Conservation (phyloP, 495 filamentous ascomycete species). For the Penicillium psychrofluorescens region DNA sequence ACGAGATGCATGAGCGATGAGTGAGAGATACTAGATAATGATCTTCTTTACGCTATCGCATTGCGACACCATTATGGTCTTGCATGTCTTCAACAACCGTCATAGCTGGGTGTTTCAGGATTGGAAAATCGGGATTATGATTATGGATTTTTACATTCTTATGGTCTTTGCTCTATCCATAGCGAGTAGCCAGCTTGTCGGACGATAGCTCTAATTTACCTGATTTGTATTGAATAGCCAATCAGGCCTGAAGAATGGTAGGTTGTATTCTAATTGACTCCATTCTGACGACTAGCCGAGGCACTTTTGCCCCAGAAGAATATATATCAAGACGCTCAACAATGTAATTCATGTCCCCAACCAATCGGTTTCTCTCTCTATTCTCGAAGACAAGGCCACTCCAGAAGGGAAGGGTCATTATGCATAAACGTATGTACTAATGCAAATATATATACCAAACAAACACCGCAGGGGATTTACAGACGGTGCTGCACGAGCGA, state of each 20-base stretch:
- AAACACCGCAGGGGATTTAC: neutral
- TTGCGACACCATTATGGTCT: neutral
- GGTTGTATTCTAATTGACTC: neutral
- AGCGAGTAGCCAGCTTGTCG: too few relatives aligned
- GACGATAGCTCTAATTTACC: too few relatives aligned
- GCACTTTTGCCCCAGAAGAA: slow-evolving; percentile 4
- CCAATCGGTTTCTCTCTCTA: neutral
- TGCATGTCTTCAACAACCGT: neutral
- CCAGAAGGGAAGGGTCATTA: neutral
- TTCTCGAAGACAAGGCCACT: neutral
- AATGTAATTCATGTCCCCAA: too few relatives aligned
- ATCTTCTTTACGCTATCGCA: neutral
- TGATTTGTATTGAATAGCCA: too few relatives aligned
- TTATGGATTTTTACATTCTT: neutral
- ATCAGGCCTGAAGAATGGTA: too few relatives aligned
- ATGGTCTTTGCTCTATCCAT: too few relatives aligned
- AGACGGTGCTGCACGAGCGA: slow-evolving; percentile 20
- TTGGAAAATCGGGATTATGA: slow-evolving; percentile 19
- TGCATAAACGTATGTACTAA: neutral
- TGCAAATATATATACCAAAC: neutral
- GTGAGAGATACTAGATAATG: neutral
- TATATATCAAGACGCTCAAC: too few relatives aligned
- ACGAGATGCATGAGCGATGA: neutral
- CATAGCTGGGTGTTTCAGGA: neutral
- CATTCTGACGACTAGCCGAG: slow-evolving; percentile 39